phyloP scores from a whole-genome alignment of 768 basidiomycete species.

The Suillus americanus region DNA sequence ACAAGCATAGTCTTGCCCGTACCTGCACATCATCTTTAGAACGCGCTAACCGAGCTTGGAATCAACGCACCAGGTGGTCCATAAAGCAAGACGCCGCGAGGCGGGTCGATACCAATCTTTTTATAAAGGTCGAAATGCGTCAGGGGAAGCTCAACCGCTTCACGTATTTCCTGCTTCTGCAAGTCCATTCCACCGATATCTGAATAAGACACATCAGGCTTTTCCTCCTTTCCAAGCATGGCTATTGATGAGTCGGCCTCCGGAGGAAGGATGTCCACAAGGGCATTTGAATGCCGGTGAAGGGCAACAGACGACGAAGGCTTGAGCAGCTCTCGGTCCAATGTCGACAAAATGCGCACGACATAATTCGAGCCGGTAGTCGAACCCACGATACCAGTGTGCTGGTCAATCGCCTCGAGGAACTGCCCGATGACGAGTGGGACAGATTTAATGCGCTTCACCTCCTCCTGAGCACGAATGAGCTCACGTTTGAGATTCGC shows the following conservation, averaged over 20 bases:
- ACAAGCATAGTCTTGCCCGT: conserved; percentile 99
- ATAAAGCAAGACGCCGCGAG: conserved; percentile 93
- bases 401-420: conserved; percentile 97
- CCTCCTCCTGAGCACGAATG: conserved; percentile 98
- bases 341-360: conserved; percentile 92
- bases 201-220: conserved; percentile 88
- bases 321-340: conserved; percentile 96
- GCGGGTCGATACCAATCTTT: conserved; percentile 99
- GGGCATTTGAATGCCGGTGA: conserved; percentile 96
- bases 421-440: conserved; percentile 99
- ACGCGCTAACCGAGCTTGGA: background rate
- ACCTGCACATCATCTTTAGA: conserved; percentile 46
- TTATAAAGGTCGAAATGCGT: conserved; percentile 98
- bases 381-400: conserved; percentile 94
- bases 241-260: conserved; percentile 97
- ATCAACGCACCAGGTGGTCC: conserved; percentile 82
- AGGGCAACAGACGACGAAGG: conserved; percentile 98
- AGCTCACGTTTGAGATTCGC: conserved; percentile 97
- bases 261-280: conserved; percentile 97
- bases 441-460: conserved; percentile 98
- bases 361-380: conserved; percentile 99
- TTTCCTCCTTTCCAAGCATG: conserved; percentile 93
- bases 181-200: conserved; percentile 97
- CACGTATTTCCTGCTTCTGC: conserved; percentile 98
- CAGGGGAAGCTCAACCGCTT: conserved; percentile 94